A percentile compares a stretch with the other conserved stretches of the same genome.
Evolutionary conservation across 2,329 filamentous ascomycete species (phyloP).

Genomic region (Fusarium sp.): DNA sequence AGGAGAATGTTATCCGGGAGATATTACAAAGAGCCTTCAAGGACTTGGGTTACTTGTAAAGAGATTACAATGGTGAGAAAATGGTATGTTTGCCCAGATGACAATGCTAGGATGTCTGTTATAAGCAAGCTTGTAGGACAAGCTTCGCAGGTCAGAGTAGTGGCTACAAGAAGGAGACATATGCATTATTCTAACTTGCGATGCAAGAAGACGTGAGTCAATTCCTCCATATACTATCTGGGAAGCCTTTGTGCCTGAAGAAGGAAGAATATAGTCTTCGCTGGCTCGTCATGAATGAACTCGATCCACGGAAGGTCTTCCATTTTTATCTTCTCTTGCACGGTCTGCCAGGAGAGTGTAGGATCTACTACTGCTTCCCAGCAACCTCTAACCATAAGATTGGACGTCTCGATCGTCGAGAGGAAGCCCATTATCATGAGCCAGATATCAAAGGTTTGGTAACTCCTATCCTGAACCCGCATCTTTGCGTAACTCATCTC

Average conservation of each 20-base stretch:
- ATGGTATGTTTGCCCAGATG: too few relatives aligned
- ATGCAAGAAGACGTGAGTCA: accelerated
- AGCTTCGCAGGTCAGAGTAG: too few relatives aligned
- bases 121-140: accelerated
- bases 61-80: too few relatives aligned
- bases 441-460: background rate
- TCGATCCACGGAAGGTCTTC: background rate
- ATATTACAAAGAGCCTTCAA: slow-evolving; percentile 52
- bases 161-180: background rate
- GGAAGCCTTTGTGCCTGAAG: background rate
- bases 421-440: slow-evolving; percentile 1
- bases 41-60: slow-evolving; percentile 36
- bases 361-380: accelerated
- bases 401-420: background rate
- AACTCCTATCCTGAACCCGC: accelerated
- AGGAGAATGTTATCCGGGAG: slow-evolving; percentile 55
- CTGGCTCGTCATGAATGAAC: background rate
- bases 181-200: too few relatives aligned
- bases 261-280: accelerated
- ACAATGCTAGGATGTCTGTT: background rate
- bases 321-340: accelerated
- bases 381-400: accelerated
- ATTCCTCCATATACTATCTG: accelerated
- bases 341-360: background rate
- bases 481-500: background rate